Evolutionary conservation across 306 rosid species (phyloP), one percentile per base, ranked within the genome.

Genomic region (Prunus mongolica): DNA sequence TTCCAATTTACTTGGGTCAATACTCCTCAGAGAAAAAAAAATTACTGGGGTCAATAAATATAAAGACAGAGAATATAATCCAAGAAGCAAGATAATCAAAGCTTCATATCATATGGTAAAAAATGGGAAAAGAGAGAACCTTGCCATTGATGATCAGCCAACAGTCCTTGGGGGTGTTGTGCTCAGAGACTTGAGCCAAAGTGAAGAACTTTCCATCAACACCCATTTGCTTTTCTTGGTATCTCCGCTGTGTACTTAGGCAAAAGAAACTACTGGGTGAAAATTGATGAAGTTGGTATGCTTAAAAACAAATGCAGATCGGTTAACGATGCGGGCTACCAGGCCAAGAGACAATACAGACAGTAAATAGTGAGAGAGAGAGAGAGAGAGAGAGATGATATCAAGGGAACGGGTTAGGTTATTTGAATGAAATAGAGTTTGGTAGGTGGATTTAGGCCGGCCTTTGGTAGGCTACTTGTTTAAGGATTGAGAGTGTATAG

Each of bases 101-200:
- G 11, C 65, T 58, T 46, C 18, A 46, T 16, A 50, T 24, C 0
- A 22, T 34, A 13, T 4, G 61, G 60, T 12, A 1, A 47, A 41
- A 70, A 49, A 49, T 46, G 57, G 78, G 62, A 71, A 73, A 47
- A 34, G 30, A 22, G 69, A 14, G 56, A 52, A 87, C 90, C 86
- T 87, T 87, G 86, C 86, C 88, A 63, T 44, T 67, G 61, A 87
- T 82, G 76, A 87, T 71, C 16, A 87, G 88, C 90, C 90, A 87
- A 51, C 90, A 87, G 75, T 82, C 88, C 70, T 76, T 70, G 44
- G 64, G 77, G 27, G 80, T 69, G 78, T 77, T 77, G 83, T 87
- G 88, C 54, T 74, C 86, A 4, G 86, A 80, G 41, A 84, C 88
- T 68, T 87, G 72, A 65, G 80, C 76, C 84, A 87, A 79, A 72